phyloP scores from a whole-genome alignment of 306 rosid species.

The Acacia confusa region DNA sequence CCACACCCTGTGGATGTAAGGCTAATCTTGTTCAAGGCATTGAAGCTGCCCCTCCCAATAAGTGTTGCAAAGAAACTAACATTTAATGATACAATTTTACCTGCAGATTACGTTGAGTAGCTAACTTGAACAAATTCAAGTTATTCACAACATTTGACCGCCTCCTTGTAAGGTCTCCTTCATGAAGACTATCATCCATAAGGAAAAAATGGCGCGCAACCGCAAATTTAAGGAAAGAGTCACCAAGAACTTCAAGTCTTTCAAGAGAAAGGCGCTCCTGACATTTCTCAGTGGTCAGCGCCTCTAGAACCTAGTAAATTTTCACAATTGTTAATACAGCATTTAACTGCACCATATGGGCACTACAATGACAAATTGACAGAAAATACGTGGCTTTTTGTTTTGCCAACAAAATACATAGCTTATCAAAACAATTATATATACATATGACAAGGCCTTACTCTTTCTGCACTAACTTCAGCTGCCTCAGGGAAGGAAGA shows the following conservation, averaged over 20 bases:
- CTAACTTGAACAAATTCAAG: constrained; percentile 76
- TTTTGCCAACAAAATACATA: not conserved
- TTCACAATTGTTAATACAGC: constrained; percentile 33
- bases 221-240: constrained; percentile 88
- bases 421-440: constrained; percentile 5
- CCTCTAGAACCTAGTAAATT: constrained; percentile 74
- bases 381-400: not conserved
- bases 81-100: constrained; percentile 41
- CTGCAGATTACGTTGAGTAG: constrained; percentile 75
- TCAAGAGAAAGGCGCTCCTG: constrained; percentile 91
- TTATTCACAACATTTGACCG: constrained; percentile 76
- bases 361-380: constrained; percentile 17
- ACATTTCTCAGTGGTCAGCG: constrained; percentile 93
- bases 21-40: not conserved
- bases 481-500: constrained; percentile 76
- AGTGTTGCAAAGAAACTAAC: not conserved
- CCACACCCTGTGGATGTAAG: not conserved
- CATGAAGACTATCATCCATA: constrained; percentile 64
- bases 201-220: constrained; percentile 82
- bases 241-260: constrained; percentile 97
- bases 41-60: not conserved
- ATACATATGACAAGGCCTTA: constrained; percentile 45
- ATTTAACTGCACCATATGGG: constrained; percentile 23
- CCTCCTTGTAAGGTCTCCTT: constrained; percentile 81
- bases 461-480: constrained; percentile 63